Conservation (phyloP, 1,284 basidiomycete genomes). For the Salmacisia buchloeana region DNA sequence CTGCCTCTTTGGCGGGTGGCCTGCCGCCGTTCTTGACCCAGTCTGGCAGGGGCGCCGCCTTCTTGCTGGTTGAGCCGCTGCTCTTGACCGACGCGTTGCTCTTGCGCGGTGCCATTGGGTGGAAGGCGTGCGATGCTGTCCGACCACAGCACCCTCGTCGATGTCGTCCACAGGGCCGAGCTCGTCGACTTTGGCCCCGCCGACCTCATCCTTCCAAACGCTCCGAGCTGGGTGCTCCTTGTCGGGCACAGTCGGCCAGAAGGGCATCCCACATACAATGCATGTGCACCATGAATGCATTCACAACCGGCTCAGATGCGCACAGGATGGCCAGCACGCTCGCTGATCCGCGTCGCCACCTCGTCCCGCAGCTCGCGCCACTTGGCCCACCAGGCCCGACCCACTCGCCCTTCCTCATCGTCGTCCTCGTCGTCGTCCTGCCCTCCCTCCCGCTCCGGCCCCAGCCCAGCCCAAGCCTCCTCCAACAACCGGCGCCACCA, state of each 20-base stretch:
- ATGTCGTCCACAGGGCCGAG: too few species aligned
- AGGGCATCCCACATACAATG: too few species aligned
- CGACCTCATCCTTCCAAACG: too few species aligned
- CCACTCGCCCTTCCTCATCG: neutral
- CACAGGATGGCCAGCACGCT: neutral
- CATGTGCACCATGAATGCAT: too few species aligned
- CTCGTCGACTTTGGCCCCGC: too few species aligned
- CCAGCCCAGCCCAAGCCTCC: too few species aligned
- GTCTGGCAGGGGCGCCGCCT: conserved; percentile 46
- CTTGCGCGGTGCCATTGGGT: conserved; percentile 43
- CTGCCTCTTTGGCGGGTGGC: conserved; percentile 27
- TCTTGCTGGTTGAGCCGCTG: conserved; percentile 45
- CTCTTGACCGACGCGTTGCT: conserved; percentile 47
- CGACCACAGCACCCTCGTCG: too few species aligned
- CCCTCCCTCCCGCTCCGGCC: neutral
- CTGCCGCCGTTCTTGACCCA: conserved; percentile 45
- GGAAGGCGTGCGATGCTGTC: too few species aligned
- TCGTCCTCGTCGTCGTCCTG: neutral
- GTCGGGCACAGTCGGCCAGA: too few species aligned
- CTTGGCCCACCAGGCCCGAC: neutral
- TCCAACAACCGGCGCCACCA: neutral
- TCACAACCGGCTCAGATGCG: too few species aligned
- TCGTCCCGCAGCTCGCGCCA: neutral
- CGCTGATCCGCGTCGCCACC: neutral
- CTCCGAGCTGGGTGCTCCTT: too few species aligned